Evolutionary conservation across 139 green algal genomes (phyloP).

Genomic region (Closterium sp.): DNA sequence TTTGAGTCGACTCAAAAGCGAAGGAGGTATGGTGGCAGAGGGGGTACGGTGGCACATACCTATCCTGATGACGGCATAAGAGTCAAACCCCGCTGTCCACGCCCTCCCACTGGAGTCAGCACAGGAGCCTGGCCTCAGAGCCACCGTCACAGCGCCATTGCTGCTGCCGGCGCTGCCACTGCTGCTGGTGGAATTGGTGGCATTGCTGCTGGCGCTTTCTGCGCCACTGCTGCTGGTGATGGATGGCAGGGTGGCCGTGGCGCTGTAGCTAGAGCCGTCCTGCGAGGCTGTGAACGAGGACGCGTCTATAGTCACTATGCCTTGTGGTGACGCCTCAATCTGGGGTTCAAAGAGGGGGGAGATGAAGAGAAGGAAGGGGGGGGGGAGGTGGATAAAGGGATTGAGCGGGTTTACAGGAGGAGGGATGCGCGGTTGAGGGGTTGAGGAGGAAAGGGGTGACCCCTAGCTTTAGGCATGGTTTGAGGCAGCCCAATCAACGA

Average conservation of each 20-base stretch:
- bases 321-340: background rate
- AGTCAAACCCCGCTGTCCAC: conserved; percentile 3
- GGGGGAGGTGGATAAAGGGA: background rate
- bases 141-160: background rate
- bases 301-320: background rate
- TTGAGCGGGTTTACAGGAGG: background rate
- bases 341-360: background rate
- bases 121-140: background rate
- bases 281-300: background rate
- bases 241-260: background rate
- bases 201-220: background rate
- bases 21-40: too few relatives aligned
- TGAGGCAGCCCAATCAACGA: too few relatives aligned
- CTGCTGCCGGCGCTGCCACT: background rate
- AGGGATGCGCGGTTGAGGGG: background rate
- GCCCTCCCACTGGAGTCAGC: background rate
- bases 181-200: background rate
- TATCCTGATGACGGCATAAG: conserved; percentile 6
- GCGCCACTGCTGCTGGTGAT: background rate
- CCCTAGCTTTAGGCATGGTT: too few relatives aligned
- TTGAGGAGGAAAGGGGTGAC: background rate
- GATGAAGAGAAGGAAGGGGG: background rate
- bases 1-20: background rate
- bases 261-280: background rate
- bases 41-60: too few relatives aligned